Evolutionary conservation across 2,329 filamentous ascomycete species (phyloP).

Genomic region (Pseudogymnoascus destructans): DNA sequence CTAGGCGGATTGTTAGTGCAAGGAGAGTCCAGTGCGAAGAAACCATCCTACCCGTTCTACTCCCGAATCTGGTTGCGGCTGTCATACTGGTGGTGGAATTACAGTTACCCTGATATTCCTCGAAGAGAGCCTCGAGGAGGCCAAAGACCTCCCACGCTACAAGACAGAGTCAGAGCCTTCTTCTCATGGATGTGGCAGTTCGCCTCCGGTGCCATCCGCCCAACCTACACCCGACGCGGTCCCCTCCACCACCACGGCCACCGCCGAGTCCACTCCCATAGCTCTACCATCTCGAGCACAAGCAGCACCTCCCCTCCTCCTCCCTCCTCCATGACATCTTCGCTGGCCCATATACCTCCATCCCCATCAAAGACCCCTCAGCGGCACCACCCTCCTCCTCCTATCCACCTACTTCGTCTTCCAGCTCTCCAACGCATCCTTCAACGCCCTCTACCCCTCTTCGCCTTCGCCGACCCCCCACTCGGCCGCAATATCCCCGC

Average conservation of each 20-base stretch:
- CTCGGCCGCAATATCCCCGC: slow-evolving; percentile 65
- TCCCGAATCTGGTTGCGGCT: slow-evolving; percentile 70
- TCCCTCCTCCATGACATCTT: slow-evolving; percentile 27
- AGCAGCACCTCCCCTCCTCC: slow-evolving; percentile 28
- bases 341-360: slow-evolving; percentile 32
- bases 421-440: slow-evolving; percentile 85
- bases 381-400: slow-evolving; percentile 68
- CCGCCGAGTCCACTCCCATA: slow-evolving; percentile 21
- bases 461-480: slow-evolving; percentile 62
- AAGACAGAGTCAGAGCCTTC: slow-evolving; percentile 41
- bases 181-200: slow-evolving; percentile 62
- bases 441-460: slow-evolving; percentile 91
- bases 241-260: slow-evolving; percentile 17
- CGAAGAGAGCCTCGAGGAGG: slow-evolving; percentile 69
- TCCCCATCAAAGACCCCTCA: slow-evolving; percentile 51
- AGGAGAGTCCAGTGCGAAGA: slow-evolving; percentile 32
- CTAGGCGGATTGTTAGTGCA: slow-evolving; percentile 74
- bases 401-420: slow-evolving; percentile 84
- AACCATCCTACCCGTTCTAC: slow-evolving; percentile 65
- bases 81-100: slow-evolving; percentile 55
- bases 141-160: slow-evolving; percentile 45
- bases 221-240: slow-evolving; percentile 40
- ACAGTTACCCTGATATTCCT: slow-evolving; percentile 66
- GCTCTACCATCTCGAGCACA: slow-evolving; percentile 28
- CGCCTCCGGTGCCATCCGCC: slow-evolving; percentile 39